Evolutionary conservation across 179 eudicot species (phyloP), one percentile per base, ranked within the genome.

Genomic region (Spergularia azorica): DNA sequence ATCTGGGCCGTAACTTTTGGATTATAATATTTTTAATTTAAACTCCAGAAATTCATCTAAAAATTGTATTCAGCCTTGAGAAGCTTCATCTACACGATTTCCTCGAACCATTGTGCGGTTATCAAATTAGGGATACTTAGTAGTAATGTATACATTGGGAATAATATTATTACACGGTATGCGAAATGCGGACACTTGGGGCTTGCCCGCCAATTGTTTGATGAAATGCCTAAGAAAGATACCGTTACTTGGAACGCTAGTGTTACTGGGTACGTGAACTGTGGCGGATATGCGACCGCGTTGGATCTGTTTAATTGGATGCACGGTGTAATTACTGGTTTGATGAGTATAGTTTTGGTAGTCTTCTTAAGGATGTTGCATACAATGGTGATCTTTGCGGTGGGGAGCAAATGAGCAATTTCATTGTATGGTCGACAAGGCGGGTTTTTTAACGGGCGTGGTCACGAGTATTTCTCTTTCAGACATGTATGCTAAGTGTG

Each of bases 401-500:
- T 48, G 96, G 97, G 80, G 76, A 84, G 73, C 96, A 89, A 78
- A 77, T 87, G 73, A 21, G 21, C 21, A 21, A 21, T 21, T 21
- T 21, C 97, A 93, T 83, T 77, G 88, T 3, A 56, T 86, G 79
- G 48, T 87, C 13, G 52, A 88, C 48, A 91, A 93, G 85, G 81
- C 70, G 71, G 92, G 89, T 20, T 85, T 50, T 74, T 73, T 76
- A 9, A 83, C 72, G 41, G 84, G 91, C 84, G 91, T 86, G 52
- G 84, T 82, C 56, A 72, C 86, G 21, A 84, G 81, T 9, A 91
- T 94, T 84, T 88, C 97, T 16, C 88, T 93, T 83, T 77, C 89
- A 77, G 90, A 87, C 63, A 89, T 91, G 97, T 93, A 91, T 84
- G 85, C 87, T 4, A 91, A 89, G 82, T 91, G 92, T 80, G 82